A percentile compares a stretch with the other conserved stretches of the same genome.
Evolutionary conservation across 306 rosid genomes (phyloP).

Genomic region (Begonia fuchsioides): DNA sequence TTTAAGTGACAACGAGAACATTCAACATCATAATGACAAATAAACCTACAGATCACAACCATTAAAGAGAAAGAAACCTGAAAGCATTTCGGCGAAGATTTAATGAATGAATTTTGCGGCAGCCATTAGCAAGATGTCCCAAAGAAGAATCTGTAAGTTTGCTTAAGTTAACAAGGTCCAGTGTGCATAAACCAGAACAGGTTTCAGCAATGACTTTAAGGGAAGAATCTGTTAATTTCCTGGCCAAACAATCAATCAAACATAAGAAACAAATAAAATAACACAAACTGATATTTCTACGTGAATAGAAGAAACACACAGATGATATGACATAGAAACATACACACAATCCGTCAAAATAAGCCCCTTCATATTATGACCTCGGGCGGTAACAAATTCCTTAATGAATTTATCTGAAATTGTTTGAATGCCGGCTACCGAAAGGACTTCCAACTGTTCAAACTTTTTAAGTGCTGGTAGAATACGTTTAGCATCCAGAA

Average conservation of each 20-base stretch:
- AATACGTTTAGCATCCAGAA: conserved; percentile 25
- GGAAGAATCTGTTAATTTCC: conserved; percentile 65
- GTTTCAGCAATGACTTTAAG: conserved; percentile 42
- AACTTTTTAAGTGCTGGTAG: conserved; percentile 39
- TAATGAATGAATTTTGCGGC: conserved; percentile 36
- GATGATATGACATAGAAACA: conserved; percentile 15
- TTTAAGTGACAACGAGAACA: no score
- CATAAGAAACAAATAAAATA: conserved; percentile 7
- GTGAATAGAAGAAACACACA: conserved; percentile 7
- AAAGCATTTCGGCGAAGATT: conserved; percentile 44
- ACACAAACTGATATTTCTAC: conserved; percentile 3
- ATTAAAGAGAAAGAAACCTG: conserved; percentile 29
- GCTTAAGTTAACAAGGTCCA: conserved; percentile 40
- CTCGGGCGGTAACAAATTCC: conserved; percentile 24
- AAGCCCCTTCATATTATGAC: conserved; percentile 64
- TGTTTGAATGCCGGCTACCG: conserved; percentile 45
- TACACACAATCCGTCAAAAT: conserved; percentile 60
- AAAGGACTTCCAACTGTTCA: conserved; percentile 50
- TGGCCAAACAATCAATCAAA: conserved; percentile 21
- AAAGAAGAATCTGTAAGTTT: conserved; percentile 52
- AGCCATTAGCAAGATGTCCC: conserved; percentile 50
- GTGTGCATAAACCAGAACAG: conserved; percentile 33
- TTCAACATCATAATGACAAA: no score
- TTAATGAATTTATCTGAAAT: conserved; percentile 39
- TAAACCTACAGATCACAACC: no score